phyloP scores from a whole-genome alignment of 441 rosid species.

The Cnidoscolus chayamansa region DNA sequence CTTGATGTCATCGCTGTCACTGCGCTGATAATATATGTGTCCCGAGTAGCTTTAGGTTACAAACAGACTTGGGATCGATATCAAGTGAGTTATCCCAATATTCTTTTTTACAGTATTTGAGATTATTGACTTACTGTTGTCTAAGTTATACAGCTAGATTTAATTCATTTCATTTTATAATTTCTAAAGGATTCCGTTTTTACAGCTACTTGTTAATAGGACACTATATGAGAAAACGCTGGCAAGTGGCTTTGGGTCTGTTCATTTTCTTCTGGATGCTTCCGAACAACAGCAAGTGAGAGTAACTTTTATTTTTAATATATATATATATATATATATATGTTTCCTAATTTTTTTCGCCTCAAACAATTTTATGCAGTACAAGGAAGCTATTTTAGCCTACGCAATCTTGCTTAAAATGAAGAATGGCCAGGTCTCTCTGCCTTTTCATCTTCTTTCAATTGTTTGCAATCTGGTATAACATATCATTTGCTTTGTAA shows the following conservation, averaged over 20 bases:
- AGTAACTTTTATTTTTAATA: slow-evolving; percentile 15
- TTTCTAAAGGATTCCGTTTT: slow-evolving; percentile 22
- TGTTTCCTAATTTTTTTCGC: slow-evolving; percentile 9
- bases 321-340: neutral
- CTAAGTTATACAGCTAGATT: slow-evolving; percentile 7
- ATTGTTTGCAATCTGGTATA: neutral
- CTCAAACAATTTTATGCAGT: slow-evolving; percentile 47
- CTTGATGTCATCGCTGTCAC: slow-evolving; percentile 79
- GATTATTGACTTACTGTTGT: neutral
- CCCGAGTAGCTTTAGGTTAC: slow-evolving; percentile 91
- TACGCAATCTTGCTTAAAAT: slow-evolving; percentile 78
- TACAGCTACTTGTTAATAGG: slow-evolving; percentile 87
- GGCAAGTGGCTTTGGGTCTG: slow-evolving; percentile 96
- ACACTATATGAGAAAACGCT: slow-evolving; percentile 93
- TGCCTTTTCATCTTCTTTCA: slow-evolving; percentile 23
- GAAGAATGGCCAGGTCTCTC: slow-evolving; percentile 57
- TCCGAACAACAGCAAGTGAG: slow-evolving; percentile 93
- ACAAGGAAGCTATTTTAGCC: slow-evolving; percentile 86
- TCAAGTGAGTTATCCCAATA: slow-evolving; percentile 53
- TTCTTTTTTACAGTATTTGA: neutral
- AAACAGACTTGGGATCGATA: slow-evolving; percentile 98
- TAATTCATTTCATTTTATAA: slow-evolving; percentile 8
- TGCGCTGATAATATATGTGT: slow-evolving; percentile 74
- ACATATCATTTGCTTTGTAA: neutral
- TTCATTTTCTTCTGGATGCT: slow-evolving; percentile 94